Evolutionary conservation across 2,329 filamentous ascomycete species (phyloP).

Genomic region (Colletotrichum noveboracense): DNA sequence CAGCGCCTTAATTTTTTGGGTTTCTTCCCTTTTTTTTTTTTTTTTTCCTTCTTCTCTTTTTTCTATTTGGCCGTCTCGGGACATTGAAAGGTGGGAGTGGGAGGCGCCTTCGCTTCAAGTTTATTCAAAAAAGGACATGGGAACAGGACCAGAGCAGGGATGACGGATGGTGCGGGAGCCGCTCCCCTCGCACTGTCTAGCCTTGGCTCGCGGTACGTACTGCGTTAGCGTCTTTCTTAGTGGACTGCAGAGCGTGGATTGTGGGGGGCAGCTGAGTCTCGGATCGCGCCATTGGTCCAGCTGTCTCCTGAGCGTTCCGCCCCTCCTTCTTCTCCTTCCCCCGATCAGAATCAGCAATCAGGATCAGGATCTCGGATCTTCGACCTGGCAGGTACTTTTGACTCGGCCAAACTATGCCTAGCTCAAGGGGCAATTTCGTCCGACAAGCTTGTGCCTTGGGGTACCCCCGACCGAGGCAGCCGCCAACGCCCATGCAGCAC

Average conservation of each 20-base stretch:
- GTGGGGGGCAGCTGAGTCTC: background rate
- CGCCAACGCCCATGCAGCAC: background rate
- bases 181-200: background rate
- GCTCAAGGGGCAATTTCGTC: background rate
- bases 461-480: background rate
- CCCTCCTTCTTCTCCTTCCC: background rate
- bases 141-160: conserved; percentile 5
- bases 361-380: conserved; percentile 20
- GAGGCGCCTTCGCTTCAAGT: conserved; percentile 10
- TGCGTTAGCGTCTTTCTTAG: background rate
- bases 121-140: conserved; percentile 14
- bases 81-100: background rate
- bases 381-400: conserved; percentile 1
- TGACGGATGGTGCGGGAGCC: background rate
- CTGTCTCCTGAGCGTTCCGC: background rate
- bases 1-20: background rate
- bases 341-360: conserved; percentile 10
- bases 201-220: background rate
- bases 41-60: background rate
- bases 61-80: background rate
- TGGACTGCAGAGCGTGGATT: background rate
- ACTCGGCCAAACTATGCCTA: background rate
- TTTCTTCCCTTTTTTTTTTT: background rate
- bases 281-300: background rate
- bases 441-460: background rate